Percentiles rank a stretch among this genome's conserved stretches.
Evolutionary conservation across 768 basidiomycete genomes (phyloP).

Genomic region (Xerocomus potaroensis): DNA sequence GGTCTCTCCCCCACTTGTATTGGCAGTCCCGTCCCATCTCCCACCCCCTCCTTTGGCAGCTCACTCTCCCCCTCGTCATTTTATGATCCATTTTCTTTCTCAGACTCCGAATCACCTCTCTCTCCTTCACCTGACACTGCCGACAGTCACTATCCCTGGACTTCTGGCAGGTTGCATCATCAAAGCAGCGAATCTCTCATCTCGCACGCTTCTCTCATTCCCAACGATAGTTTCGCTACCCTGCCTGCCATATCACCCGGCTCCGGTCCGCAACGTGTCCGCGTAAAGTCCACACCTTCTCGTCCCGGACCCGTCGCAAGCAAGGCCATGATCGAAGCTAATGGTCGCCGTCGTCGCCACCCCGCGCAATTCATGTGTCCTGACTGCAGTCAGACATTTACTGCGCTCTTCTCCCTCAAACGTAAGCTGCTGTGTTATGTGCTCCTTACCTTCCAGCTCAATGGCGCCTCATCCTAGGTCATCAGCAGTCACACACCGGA

Average conservation of each 20-base stretch:
- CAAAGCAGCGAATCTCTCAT: conserved; percentile 10
- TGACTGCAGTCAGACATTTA: conserved; percentile 24
- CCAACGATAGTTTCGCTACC: conserved; percentile 3
- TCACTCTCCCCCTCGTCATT: conserved; percentile 24
- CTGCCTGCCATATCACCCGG: not conserved
- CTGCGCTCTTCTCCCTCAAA: conserved; percentile 30
- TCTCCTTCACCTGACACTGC: conserved; percentile 19
- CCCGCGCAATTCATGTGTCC: conserved; percentile 17
- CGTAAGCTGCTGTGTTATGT: conserved; percentile 16
- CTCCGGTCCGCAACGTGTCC: conserved; percentile 13
- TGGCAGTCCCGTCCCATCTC: conserved; percentile 20
- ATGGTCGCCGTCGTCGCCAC: conserved; percentile 29
- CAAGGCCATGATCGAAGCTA: conserved; percentile 32
- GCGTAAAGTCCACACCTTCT: conserved; percentile 11
- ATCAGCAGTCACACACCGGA: conserved; percentile 27
- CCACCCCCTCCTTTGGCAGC: conserved; percentile 21
- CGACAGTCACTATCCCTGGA: conserved; percentile 7
- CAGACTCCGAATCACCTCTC: conserved; percentile 19
- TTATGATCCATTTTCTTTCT: conserved; percentile 6
- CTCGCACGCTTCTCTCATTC: not conserved
- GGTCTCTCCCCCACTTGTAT: conserved; percentile 11
- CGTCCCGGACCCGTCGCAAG: conserved; percentile 25
- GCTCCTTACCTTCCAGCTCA: not conserved
- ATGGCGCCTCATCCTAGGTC: conserved; percentile 22
- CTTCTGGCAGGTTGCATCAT: not conserved